Conservation (phyloP, 2,329 filamentous ascomycete species). For the Xylariaceae sp. region DNA sequence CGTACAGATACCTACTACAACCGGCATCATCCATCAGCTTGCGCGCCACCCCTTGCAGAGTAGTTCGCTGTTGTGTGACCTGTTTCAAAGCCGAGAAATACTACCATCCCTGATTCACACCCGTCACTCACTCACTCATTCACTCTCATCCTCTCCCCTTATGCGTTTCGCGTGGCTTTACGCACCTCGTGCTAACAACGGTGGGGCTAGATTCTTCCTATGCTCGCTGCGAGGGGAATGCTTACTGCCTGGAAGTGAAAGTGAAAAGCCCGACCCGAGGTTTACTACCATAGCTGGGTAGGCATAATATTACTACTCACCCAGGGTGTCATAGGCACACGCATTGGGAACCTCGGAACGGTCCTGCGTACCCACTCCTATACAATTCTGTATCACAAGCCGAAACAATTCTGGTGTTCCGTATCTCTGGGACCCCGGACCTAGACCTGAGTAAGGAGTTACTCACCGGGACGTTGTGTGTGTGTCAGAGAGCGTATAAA, state of each 20-base stretch:
- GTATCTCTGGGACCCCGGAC: no score
- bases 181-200: slow-evolving; percentile 14
- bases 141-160: neutral
- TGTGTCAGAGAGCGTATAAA: neutral
- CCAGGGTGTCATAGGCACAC: neutral
- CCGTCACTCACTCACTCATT: slow-evolving; percentile 6
- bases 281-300: neutral
- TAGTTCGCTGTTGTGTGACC: slow-evolving; percentile 11
- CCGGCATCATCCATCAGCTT: neutral
- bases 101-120: slow-evolving; percentile 17
- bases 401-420: no score
- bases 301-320: neutral
- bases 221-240: slow-evolving; percentile 19
- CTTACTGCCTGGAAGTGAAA: slow-evolving; percentile 17
- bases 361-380: neutral
- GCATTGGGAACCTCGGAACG: slow-evolving; percentile 6
- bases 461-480: neutral
- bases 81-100: slow-evolving; percentile 16
- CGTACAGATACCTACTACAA: neutral
- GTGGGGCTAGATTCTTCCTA: slow-evolving; percentile 25
- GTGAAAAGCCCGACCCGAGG: slow-evolving; percentile 12
- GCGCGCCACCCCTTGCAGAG: slow-evolving; percentile 5
- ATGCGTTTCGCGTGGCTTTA: slow-evolving; percentile 12
- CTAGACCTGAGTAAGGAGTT: no score
- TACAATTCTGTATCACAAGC: slow-evolving; percentile 8